Percentiles rank a stretch among this genome's conserved stretches.
These are phyloP conservation scores for Leccinum solheimii DNA, from an alignment of 1,284 basidiomycete genomes.

Conservation along the genomic window DNA sequence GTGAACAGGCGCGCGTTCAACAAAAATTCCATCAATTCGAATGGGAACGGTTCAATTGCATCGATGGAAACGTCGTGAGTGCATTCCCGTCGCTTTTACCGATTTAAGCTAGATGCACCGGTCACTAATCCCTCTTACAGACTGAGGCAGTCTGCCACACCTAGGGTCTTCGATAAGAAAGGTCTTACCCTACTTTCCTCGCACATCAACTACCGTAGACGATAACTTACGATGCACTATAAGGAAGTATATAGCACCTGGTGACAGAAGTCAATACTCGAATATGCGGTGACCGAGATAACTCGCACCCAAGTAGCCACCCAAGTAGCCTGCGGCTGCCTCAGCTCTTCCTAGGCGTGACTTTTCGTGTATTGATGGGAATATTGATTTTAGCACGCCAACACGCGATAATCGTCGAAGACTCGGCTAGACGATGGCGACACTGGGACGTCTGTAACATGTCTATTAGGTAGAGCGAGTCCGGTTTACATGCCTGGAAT, in stretches of 20 bases:
- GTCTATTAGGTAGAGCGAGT: constrained; percentile 11
- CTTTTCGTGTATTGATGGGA: background rate
- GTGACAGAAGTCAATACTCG: constrained; percentile 3
- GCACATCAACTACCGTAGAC: background rate
- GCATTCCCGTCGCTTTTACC: background rate
- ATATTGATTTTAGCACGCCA: background rate
- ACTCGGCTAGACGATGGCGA: background rate
- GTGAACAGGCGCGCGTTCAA: no score
- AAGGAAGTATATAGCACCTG: constrained; percentile 77
- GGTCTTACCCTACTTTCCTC: background rate
- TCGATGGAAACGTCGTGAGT: no score
- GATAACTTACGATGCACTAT: constrained; percentile 24
- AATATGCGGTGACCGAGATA: background rate
- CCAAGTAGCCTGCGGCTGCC: constrained; percentile 81
- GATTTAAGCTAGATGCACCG: constrained; percentile 2
- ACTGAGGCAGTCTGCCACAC: background rate
- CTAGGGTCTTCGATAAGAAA: constrained; percentile 2
- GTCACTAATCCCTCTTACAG: constrained; percentile 10
- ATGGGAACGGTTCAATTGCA: no score
- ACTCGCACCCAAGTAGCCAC: constrained; percentile 73
- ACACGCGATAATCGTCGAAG: background rate
- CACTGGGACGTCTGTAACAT: background rate
- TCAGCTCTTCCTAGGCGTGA: constrained; percentile 41
- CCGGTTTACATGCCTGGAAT: background rate
- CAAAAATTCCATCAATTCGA: no score